Conservation (phyloP, 768 basidiomycete species). For the Glaciozyma antarctica region DNA sequence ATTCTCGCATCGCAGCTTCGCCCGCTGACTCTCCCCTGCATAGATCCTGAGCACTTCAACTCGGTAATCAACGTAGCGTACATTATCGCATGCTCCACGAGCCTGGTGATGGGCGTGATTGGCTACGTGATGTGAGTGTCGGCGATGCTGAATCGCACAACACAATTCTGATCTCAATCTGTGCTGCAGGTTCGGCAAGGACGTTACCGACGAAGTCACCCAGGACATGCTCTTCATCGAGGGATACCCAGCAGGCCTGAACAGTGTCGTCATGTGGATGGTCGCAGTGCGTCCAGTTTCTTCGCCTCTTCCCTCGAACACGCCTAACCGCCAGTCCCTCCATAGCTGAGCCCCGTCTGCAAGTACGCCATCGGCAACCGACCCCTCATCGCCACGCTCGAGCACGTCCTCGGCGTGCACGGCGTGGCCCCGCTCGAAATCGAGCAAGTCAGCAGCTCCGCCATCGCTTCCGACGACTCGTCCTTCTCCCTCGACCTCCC, state of each 20-base stretch:
- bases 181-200: conserved; percentile 31
- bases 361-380: conserved; percentile 70
- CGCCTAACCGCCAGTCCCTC: neutral
- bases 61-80: conserved; percentile 78
- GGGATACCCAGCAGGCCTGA: conserved; percentile 63
- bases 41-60: conserved; percentile 66
- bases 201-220: conserved; percentile 51
- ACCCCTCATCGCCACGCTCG: conserved; percentile 72
- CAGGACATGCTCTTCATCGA: conserved; percentile 63
- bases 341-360: conserved; percentile 41
- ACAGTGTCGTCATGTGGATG: conserved; percentile 70
- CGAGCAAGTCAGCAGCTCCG: neutral
- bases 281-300: conserved; percentile 59
- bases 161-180: neutral
- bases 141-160: neutral
- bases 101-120: conserved; percentile 56
- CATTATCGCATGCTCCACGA: conserved; percentile 43
- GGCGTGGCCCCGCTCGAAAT: neutral
- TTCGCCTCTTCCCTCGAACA: conserved; percentile 33
- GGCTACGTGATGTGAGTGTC: conserved; percentile 69
- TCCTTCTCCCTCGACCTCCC: neutral
- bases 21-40: neutral
- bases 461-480: conserved; percentile 7
- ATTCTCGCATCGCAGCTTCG: neutral
- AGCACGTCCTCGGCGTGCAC: conserved; percentile 51